phyloP scores from a whole-genome alignment of 352 stramenopile genomes.

The Globisporangium cederbergense region DNA sequence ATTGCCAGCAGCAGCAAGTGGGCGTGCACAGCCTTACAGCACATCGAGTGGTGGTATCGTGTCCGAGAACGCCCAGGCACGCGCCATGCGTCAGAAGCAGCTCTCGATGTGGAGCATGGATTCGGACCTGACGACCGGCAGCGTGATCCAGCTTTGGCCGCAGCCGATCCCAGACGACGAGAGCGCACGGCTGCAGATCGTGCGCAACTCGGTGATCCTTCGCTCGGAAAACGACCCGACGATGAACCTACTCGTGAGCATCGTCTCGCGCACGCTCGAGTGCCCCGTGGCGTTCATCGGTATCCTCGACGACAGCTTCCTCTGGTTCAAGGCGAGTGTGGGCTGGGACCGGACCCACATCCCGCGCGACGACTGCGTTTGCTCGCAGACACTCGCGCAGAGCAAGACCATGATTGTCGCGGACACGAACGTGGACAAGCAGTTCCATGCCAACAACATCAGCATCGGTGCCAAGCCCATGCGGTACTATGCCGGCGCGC shows the following conservation, averaged over 20 bases:
- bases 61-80: background rate
- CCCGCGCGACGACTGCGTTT: conserved; percentile 57
- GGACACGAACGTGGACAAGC: conserved; percentile 63
- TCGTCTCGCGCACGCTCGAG: conserved; percentile 63
- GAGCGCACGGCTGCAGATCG: conserved; percentile 41
- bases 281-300: conserved; percentile 68
- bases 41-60: background rate
- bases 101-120: conserved; percentile 55
- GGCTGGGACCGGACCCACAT: conserved; percentile 58
- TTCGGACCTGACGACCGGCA: conserved; percentile 56
- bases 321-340: conserved; percentile 69
- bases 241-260: conserved; percentile 68
- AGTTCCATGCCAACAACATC: conserved; percentile 60
- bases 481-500: conserved; percentile 63
- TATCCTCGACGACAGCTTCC: conserved; percentile 46
- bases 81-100: conserved; percentile 31
- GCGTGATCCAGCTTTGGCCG: conserved; percentile 65
- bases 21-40: background rate
- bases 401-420: conserved; percentile 55
- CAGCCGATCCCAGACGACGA: conserved; percentile 45
- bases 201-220: conserved; percentile 47
- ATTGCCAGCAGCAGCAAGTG: background rate
- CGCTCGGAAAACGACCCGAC: conserved; percentile 58
- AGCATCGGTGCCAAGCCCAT: conserved; percentile 36
- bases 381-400: conserved; percentile 36